These are phyloP conservation scores for Leptographium galeiforme DNA, from an alignment of 2,329 filamentous ascomycete genomes.

Conservation along the genomic window DNA sequence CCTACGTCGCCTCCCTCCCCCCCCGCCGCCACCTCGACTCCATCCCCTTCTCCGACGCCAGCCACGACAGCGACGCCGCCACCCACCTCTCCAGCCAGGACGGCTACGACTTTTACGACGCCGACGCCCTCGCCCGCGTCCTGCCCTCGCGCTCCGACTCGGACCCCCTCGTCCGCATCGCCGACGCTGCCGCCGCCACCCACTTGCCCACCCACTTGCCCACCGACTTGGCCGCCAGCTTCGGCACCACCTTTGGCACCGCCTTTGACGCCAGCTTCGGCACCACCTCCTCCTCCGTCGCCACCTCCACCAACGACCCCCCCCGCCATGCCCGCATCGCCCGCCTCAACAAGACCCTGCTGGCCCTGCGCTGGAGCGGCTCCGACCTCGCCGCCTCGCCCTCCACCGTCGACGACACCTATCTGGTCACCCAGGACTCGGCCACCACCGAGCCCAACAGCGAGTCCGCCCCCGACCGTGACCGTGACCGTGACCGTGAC, in stretches of 20 bases:
- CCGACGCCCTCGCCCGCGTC: slow-evolving; percentile 36
- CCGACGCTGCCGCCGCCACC: slow-evolving; percentile 20
- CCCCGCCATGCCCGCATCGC: not conserved
- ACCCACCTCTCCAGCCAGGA: slow-evolving; percentile 40
- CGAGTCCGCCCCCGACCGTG: no score
- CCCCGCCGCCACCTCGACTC: slow-evolving; percentile 34
- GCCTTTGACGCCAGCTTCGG: not conserved
- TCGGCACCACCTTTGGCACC: not conserved
- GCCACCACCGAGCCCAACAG: no score
- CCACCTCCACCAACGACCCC: not conserved
- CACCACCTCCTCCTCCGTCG: not conserved
- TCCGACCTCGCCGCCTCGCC: slow-evolving; percentile 1
- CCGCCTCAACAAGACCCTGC: slow-evolving; percentile 5
- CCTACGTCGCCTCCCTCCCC: slow-evolving; percentile 13
- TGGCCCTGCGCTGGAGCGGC: slow-evolving; percentile 8
- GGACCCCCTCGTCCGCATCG: slow-evolving; percentile 45
- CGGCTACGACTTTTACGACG: slow-evolving; percentile 53
- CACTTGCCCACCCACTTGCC: not conserved
- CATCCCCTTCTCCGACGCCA: slow-evolving; percentile 34
- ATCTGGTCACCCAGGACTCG: not conserved
- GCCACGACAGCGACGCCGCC: slow-evolving; percentile 30
- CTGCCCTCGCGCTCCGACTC: slow-evolving; percentile 37
- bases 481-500: no score
- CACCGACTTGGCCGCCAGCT: not conserved
- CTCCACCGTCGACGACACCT: slow-evolving; percentile 2